phyloP scores from a whole-genome alignment of 352 stramenopile genomes.

The Pythium brachiatum region DNA sequence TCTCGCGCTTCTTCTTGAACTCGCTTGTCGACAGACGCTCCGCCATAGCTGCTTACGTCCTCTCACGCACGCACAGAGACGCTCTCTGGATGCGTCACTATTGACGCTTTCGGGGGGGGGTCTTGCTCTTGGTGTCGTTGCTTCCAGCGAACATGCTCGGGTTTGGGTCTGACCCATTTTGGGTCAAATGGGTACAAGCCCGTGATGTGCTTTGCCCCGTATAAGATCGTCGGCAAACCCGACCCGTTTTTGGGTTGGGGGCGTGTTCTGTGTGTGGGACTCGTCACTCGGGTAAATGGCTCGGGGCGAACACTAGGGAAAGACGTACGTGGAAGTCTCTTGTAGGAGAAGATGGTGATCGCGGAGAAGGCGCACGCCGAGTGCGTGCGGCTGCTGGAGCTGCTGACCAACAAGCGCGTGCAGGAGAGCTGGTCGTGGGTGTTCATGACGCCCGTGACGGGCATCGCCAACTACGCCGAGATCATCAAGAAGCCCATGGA shows the following conservation, averaged over 20 bases:
- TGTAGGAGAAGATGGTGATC: conserved; percentile 70
- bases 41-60: conserved; percentile 40
- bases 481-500: conserved; percentile 86
- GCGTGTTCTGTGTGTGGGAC: background rate
- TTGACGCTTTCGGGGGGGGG: background rate
- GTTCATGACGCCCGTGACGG: conserved; percentile 73
- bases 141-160: background rate
- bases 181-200: background rate
- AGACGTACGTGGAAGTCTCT: background rate
- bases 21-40: conserved; percentile 76
- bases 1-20: conserved; percentile 88
- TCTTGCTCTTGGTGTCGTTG: background rate
- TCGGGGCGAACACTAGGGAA: background rate
- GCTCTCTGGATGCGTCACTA: background rate
- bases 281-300: conserved; percentile 18
- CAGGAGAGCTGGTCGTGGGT: conserved; percentile 87
- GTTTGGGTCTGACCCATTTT: background rate
- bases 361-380: conserved; percentile 68
- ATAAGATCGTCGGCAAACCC: conserved; percentile 4
- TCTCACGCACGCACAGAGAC: background rate
- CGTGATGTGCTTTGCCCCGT: too few species aligned
- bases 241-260: conserved; percentile 3
- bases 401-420: conserved; percentile 76
- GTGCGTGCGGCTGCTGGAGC: conserved; percentile 75
- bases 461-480: conserved; percentile 64